These are phyloP conservation scores for Phylloporus sp. DNA, from an alignment of 768 basidiomycete species.

Conservation along the genomic window DNA sequence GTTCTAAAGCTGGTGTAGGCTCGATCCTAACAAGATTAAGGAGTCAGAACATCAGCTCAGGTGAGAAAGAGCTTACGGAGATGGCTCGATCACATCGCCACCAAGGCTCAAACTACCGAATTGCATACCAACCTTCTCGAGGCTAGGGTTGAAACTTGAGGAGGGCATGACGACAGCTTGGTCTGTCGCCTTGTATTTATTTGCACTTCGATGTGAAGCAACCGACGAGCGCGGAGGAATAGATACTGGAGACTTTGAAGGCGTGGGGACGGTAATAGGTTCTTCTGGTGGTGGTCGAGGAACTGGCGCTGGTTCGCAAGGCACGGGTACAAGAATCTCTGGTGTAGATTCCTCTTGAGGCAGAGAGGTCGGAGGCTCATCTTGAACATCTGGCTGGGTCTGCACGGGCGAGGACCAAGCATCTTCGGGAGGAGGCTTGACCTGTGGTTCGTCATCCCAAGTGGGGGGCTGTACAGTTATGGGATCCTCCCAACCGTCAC, in stretches of 20 bases:
- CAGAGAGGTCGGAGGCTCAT: slow-evolving; percentile 14
- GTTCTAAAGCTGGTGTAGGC: slow-evolving; percentile 11
- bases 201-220: slow-evolving; percentile 51
- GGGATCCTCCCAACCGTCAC: slow-evolving; percentile 65
- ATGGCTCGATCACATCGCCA: slow-evolving; percentile 58
- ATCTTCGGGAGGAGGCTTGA: slow-evolving; percentile 32
- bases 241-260: slow-evolving; percentile 42
- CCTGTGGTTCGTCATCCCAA: slow-evolving; percentile 68
- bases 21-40: slow-evolving; percentile 27
- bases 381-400: slow-evolving; percentile 18
- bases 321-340: slow-evolving; percentile 16
- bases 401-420: slow-evolving; percentile 33
- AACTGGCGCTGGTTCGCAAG: slow-evolving; percentile 12
- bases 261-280: slow-evolving; percentile 30
- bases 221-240: slow-evolving; percentile 51
- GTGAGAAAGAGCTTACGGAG: slow-evolving; percentile 38
- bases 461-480: slow-evolving; percentile 63
- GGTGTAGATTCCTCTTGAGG: slow-evolving; percentile 34
- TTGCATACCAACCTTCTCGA: slow-evolving; percentile 86
- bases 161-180: slow-evolving; percentile 81
- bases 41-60: slow-evolving; percentile 1
- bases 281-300: slow-evolving; percentile 21
- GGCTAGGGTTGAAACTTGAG: slow-evolving; percentile 49
- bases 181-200: slow-evolving; percentile 68
- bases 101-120: slow-evolving; percentile 81